Evolutionary conservation across 2,329 filamentous ascomycete genomes (phyloP).

Genomic region (Amesomyces nigricolor): DNA sequence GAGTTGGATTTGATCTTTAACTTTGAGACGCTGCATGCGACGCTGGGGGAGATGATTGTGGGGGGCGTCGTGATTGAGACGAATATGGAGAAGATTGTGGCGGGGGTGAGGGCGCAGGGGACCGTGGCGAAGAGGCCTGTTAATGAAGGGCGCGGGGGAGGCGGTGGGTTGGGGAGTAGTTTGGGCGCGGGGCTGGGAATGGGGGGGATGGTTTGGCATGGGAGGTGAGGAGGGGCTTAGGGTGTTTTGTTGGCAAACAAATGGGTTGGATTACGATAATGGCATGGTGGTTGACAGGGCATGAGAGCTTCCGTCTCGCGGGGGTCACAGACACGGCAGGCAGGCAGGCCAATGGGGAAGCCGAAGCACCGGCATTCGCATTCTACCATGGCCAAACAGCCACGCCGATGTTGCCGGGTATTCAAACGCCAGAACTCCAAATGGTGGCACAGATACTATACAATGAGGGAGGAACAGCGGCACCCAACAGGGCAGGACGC

Average conservation of each 20-base stretch:
- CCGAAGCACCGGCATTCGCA: conserved; percentile 4
- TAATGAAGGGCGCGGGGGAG: conserved; percentile 53
- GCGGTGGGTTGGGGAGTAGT: conserved; percentile 28
- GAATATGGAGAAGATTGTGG: conserved; percentile 78
- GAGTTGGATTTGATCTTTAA: conserved; percentile 98
- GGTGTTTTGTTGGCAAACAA: conserved; percentile 11
- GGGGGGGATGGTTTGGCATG: conserved; percentile 53
- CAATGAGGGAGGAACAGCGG: conserved; percentile 6
- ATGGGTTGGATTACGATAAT: too few species aligned
- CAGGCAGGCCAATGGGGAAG: neutral
- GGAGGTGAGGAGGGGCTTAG: conserved; percentile 26
- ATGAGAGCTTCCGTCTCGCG: too few species aligned
- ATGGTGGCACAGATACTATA: conserved; percentile 21
- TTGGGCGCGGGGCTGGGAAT: conserved; percentile 49
- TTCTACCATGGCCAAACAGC: conserved; percentile 12
- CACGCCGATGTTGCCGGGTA: conserved; percentile 23
- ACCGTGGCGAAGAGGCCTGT: conserved; percentile 73
- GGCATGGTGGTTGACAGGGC: neutral
- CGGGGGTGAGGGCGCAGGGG: conserved; percentile 73
- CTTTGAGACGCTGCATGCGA: conserved; percentile 91
- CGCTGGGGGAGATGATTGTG: conserved; percentile 88
- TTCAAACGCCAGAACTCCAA: conserved; percentile 31
- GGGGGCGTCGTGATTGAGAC: conserved; percentile 94
- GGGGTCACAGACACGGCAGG: too few species aligned
- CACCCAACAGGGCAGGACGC: neutral